Conservation (phyloP, 306 rosid species). For the Amphicarpaea edgeworthii region DNA sequence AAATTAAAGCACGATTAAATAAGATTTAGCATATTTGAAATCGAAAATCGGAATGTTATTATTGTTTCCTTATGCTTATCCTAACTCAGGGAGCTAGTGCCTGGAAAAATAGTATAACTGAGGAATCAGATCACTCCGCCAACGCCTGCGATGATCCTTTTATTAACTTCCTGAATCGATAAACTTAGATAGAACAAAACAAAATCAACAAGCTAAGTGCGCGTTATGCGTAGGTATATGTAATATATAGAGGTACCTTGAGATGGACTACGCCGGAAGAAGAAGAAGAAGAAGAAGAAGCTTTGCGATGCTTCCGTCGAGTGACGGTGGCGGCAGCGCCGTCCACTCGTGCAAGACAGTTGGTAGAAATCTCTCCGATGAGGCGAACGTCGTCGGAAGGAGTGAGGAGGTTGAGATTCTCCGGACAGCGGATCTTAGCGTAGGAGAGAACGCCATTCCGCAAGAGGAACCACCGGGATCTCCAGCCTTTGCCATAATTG, state of each 20-base stretch:
- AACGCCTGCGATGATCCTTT: not conserved
- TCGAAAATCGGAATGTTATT: not conserved
- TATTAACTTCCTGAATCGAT: not conserved
- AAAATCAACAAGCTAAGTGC: not conserved
- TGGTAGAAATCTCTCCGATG: conserved; percentile 79
- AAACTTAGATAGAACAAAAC: not conserved
- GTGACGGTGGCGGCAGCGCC: conserved; percentile 15
- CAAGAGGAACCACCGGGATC: conserved; percentile 93
- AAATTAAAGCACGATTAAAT: not conserved
- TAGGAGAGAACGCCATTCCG: conserved; percentile 85
- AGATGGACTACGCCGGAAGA: conserved; percentile 74
- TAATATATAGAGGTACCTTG: conserved; percentile 61
- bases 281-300: conserved; percentile 33
- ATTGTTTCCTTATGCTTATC: conserved; percentile 1
- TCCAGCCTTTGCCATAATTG: conserved; percentile 97
- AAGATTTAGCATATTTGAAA: not conserved
- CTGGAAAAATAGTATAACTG: conserved; percentile 38
- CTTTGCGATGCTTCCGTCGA: conserved; percentile 68
- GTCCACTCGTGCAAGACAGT: conserved; percentile 54
- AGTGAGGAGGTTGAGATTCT: conserved; percentile 70
- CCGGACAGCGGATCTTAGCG: conserved; percentile 84
- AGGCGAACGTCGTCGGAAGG: conserved; percentile 65
- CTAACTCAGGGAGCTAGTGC: conserved; percentile 40
- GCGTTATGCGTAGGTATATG: not conserved
- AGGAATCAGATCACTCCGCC: conserved; percentile 42